Evolutionary conservation across 768 basidiomycete species (phyloP), one percentile per base, ranked within the genome.

Genomic region (Mycena chlorophos): DNA sequence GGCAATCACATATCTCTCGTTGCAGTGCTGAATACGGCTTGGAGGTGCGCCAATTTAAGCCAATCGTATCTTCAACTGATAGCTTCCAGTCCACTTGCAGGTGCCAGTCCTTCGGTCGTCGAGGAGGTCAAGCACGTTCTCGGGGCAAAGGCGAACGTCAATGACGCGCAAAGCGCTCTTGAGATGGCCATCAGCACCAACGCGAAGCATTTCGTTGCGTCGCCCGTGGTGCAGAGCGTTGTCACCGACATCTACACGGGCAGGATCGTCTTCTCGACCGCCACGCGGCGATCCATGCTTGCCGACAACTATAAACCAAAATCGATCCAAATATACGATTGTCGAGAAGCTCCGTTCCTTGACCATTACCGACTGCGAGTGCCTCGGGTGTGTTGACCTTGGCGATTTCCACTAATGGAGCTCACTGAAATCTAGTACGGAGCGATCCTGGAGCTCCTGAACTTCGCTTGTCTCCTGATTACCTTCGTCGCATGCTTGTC

Each of bases 111-210:
- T 16, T 31, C 51, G 22, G 81, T 90, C 23, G 73, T 93, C 5
- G 79, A 85, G 26, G 82, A 87, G 42, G 84, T 95, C 37, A 85
- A 81, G 65, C 71, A 75, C 23, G 72, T 71, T 1, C 67, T 88
- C 3, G 81, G 83, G 47, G 83, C 80, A 5, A 74, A 78, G 17
- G 84, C 88, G 26, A 77, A 83, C 45, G 83, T 87, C 49, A 71
- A 86, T 51, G 85, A 85, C 57, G 81, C 86, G 16, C 83, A 90
- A 66, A 94, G 87, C 66, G 91, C 92, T 1, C 79, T 97, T 3
- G 94, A 96, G 90, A 87, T 97, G 81, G 93, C 94, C 2, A 91
- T 98, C 63, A 83, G 88, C 6, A 94, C 92, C 0, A 76, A 85
- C 50, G 82, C 93, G 3, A 98, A 96, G 68, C 76, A 80, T 26